Conservation (phyloP, 192 early-diverging fungal genomes). For the Radiomyces spectabilis region DNA sequence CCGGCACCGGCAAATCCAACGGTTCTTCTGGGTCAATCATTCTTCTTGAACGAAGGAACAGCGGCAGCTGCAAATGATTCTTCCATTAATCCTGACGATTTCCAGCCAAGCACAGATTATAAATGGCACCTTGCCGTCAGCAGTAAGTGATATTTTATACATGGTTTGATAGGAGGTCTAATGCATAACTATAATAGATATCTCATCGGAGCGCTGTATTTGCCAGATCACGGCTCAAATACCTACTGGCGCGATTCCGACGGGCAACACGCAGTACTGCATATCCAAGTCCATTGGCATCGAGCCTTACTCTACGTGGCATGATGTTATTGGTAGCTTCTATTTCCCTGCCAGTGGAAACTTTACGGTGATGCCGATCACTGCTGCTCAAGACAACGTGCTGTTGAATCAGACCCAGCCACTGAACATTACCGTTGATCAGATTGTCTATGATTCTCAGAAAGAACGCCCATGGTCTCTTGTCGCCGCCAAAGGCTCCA, state of each 20-base stretch:
- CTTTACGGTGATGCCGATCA: slow-evolving; percentile 20
- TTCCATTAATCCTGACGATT: slow-evolving; percentile 1
- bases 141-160: slow-evolving; percentile 8
- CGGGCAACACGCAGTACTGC: slow-evolving; percentile 7
- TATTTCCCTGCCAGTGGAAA: slow-evolving; percentile 43
- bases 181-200: slow-evolving; percentile 31
- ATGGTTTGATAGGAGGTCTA: too few species aligned
- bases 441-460: neutral
- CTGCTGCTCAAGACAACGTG: neutral
- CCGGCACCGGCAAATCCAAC: neutral
- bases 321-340: slow-evolving; percentile 19
- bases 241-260: slow-evolving; percentile 31
- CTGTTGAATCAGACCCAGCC: neutral
- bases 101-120: slow-evolving; percentile 13
- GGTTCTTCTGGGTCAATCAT: neutral
- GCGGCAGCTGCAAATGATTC: neutral
- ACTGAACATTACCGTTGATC: neutral
- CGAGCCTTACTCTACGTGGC: slow-evolving; percentile 24
- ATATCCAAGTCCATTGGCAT: slow-evolving; percentile 13
- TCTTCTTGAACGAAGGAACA: neutral
- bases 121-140: slow-evolving; percentile 20
- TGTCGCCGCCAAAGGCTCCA: slow-evolving; percentile 3
- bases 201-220: slow-evolving; percentile 25
- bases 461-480: slow-evolving; percentile 19
- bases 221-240: slow-evolving; percentile 35